Conservation (phyloP, 164 flowering plant genomes). For the Euptelea pleiosperma region DNA sequence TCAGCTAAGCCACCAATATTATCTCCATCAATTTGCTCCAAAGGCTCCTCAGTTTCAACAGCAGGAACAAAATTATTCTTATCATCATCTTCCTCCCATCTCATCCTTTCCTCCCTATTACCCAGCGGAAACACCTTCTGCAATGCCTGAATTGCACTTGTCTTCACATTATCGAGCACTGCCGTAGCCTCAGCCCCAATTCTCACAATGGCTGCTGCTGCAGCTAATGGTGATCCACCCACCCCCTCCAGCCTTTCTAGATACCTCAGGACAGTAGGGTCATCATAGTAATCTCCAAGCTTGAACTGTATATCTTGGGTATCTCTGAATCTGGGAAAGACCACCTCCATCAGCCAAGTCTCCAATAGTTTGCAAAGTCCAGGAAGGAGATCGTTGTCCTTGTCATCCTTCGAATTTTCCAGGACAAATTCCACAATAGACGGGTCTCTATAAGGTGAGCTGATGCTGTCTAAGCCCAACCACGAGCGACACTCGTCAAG, state of each 20-base stretch:
- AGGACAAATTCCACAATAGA: conserved; percentile 65
- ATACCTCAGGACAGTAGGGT: conserved; percentile 76
- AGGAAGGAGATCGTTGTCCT: conserved; percentile 69
- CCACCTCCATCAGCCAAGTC: conserved; percentile 89
- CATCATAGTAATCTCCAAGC: conserved; percentile 96
- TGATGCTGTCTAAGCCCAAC: conserved; percentile 79
- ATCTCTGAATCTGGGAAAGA: conserved; percentile 88
- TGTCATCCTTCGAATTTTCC: conserved; percentile 69
- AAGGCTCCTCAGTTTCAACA: conserved; percentile 27
- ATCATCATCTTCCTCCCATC: conserved; percentile 33
- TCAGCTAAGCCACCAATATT: conserved; percentile 27
- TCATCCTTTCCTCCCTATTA: conserved; percentile 29
- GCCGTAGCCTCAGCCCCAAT: conserved; percentile 93
- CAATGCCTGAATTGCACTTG: conserved; percentile 76
- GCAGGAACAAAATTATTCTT: conserved; percentile 17
- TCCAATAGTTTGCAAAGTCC: conserved; percentile 94
- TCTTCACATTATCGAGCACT: conserved; percentile 75
- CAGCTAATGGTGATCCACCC: conserved; percentile 89
- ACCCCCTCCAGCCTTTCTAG: conserved; percentile 80
- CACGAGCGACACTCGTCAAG: conserved; percentile 84
- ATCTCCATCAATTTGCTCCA: conserved; percentile 22
- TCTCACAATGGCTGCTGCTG: conserved; percentile 92
- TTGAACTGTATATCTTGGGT: conserved; percentile 59
- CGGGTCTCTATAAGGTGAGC: conserved; percentile 75
- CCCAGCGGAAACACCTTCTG: conserved; percentile 76